A percentile compares a stretch with the other conserved stretches of the same genome.
These are phyloP conservation scores for Zoysia japonica DNA, from an alignment of 176 grass and related monocot species.

Conservation along the genomic window DNA sequence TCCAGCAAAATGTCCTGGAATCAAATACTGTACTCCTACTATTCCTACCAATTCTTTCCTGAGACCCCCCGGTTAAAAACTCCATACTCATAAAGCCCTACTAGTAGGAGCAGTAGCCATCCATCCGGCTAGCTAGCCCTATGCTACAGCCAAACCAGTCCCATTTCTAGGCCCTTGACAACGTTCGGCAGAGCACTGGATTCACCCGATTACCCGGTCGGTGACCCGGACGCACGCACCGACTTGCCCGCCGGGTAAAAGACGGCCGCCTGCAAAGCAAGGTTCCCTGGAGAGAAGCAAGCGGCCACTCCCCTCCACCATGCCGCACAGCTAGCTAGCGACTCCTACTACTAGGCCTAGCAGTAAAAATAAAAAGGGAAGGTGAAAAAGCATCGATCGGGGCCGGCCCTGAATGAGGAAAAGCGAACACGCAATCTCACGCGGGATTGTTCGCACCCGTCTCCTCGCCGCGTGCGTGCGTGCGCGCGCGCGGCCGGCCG, in stretches of 20 bases:
- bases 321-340: neutral
- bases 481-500: neutral
- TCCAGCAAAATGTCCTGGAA: too few relatives aligned
- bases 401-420: constrained; percentile 48
- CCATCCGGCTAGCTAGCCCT: neutral
- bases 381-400: neutral
- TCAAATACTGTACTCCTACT: too few relatives aligned
- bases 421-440: constrained; percentile 55
- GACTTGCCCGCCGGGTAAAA: neutral
- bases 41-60: too few relatives aligned
- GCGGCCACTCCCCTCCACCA: too few relatives aligned
- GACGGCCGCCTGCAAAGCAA: neutral
- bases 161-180: constrained; percentile 38
- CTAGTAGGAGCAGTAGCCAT: too few relatives aligned
- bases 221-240: neutral
- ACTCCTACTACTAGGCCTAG: neutral
- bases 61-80: too few relatives aligned
- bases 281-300: neutral
- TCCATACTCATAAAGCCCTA: too few relatives aligned
- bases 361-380: neutral
- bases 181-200: constrained; percentile 1
- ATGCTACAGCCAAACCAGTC: neutral
- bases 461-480: neutral
- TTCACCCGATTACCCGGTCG: constrained; percentile 9
- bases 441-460: constrained; percentile 6